Conservation (phyloP, 805 yeast genomes). For the Ogataea methanolica region DNA sequence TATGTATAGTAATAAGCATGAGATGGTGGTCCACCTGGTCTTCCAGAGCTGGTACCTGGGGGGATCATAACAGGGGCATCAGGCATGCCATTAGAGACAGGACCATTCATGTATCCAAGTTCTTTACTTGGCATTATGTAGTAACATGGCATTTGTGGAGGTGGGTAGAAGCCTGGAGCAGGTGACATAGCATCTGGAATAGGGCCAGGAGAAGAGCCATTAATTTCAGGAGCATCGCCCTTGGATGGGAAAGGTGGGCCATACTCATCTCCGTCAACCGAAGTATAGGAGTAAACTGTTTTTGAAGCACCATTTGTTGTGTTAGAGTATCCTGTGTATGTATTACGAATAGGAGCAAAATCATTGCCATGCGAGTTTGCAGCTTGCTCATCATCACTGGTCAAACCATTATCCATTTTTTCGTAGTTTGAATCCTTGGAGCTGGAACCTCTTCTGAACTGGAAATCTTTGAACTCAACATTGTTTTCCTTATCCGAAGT, state of each 20-base stretch:
- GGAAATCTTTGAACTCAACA: conserved; percentile 1
- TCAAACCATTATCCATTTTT: conserved; percentile 7
- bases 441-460: conserved; percentile 2
- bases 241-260: conserved; percentile 11
- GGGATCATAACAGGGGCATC: conserved; percentile 10
- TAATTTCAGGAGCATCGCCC: not conserved
- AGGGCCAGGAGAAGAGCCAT: not conserved
- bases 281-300: conserved; percentile 25
- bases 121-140: conserved; percentile 28
- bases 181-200: conserved; percentile 1
- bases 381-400: conserved; percentile 13
- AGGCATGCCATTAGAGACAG: conserved; percentile 10
- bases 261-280: conserved; percentile 24
- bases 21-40: conserved; percentile 17
- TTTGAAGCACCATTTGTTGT: conserved; percentile 23
- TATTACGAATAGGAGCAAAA: conserved; percentile 20
- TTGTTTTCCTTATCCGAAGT: conserved; percentile 4
- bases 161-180: conserved; percentile 15
- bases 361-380: conserved; percentile 8
- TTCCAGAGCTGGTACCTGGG: conserved; percentile 10
- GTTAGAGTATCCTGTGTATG: conserved; percentile 23
- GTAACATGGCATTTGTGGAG: conserved; percentile 24
- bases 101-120: conserved; percentile 13
- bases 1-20: conserved; percentile 26
- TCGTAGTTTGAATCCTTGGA: conserved; percentile 8